Base-by-base conservation (phyloP, 2,329 filamentous ascomycete species). In the Monosporascus sp. region DNA sequence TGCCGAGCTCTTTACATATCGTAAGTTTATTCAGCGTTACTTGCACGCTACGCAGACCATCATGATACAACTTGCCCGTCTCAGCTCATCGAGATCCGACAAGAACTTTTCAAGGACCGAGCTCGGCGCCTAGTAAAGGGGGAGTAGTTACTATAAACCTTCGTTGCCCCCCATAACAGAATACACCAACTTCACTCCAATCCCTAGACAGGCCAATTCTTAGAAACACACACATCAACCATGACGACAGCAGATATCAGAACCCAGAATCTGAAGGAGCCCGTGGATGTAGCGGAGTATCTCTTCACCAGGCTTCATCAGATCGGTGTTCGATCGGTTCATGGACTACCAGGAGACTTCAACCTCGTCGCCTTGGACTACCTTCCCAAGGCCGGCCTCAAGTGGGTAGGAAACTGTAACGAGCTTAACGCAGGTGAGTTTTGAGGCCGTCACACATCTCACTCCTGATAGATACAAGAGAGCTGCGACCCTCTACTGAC, bases 271-370 rank as follows among this genome's bases (percentile, higher is more conserved):
- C 72, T 81, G 18, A 68, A 72, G 59, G 71, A 76, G 66, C 79
- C 79, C 40, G 65, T 82, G 28, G 80, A 86, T 56, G 80, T 88
- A 50, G 83, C 82, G 52, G 81, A 87, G 65, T 89, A 89, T 62
- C 78, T 89, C 63, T 88, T 87, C 66, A 78, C 74, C 46, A 76
- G 86, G 51, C 75, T 89, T 15, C 74, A 80, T 58, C 78, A 89
- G 65, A 70, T 88, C 37, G 85, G 85, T 31, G 78, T 88, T 35
- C 75, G 78, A 51, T 86, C 84, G 11, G 73, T 89, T 52, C 85
- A 88, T 60, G 86, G 86, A 46, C 71, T 89, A n/a, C 85, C 86
- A 3, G 85, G 84, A 18, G 87, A 91, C 70, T 90, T 87, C 72
- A 90, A 90, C 66, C 77, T 90, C 48, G 77, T 82, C 17, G 78